Percentiles rank a stretch among this genome's conserved stretches.
Conservation (phyloP, 345 rosid genomes). For the Gossypium ekmanianum region DNA sequence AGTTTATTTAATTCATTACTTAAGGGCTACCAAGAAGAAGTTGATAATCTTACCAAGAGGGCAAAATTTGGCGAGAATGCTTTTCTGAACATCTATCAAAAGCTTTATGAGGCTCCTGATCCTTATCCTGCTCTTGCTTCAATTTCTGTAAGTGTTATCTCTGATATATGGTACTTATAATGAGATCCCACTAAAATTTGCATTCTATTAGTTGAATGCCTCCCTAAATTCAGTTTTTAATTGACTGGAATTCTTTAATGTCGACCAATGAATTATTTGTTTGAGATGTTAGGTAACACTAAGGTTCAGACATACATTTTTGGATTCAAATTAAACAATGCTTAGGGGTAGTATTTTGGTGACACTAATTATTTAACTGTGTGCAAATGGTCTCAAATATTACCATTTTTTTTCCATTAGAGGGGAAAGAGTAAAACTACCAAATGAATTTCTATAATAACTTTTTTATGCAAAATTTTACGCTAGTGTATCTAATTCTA, state of each 20-base stretch:
- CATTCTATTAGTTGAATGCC: neutral
- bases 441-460: slow-evolving; percentile 1
- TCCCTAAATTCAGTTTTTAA: neutral
- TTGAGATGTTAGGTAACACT: neutral
- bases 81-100: slow-evolving; percentile 93
- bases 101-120: slow-evolving; percentile 99
- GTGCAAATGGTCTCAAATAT: neutral
- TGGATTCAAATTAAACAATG: neutral
- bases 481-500: neutral
- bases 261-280: neutral
- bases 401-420: neutral
- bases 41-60: slow-evolving; percentile 97
- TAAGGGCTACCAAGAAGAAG: slow-evolving; percentile 98
- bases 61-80: slow-evolving; percentile 98
- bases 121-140: slow-evolving; percentile 95
- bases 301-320: neutral
- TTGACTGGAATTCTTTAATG: neutral
- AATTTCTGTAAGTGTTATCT: slow-evolving; percentile 59
- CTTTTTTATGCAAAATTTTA: neutral
- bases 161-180: neutral
- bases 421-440: neutral
- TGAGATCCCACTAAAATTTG: neutral
- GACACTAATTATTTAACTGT: neutral
- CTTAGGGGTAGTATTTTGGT: neutral
- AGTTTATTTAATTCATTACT: slow-evolving; percentile 84